Percentiles rank a stretch among this genome's conserved stretches.
Evolutionary conservation across 805 yeast genomes (phyloP).

Genomic region (Schwanniomyces occidentalis): DNA sequence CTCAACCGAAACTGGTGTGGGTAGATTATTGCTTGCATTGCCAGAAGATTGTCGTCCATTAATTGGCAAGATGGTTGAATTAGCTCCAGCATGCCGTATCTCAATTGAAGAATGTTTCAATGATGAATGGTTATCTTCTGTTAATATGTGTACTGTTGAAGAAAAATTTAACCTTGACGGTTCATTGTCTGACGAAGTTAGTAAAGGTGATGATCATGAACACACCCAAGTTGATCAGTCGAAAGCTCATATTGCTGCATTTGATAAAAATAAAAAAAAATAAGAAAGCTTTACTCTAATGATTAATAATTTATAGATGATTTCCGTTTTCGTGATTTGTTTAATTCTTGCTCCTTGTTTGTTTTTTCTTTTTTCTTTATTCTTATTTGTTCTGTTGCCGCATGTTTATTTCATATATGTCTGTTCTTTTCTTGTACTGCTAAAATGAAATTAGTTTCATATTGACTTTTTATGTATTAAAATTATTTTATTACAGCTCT

Average conservation of each 20-base stretch:
- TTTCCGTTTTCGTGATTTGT: no score
- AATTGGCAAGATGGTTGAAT: constrained; percentile 73
- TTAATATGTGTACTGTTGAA: constrained; percentile 69
- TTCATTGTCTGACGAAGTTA: constrained; percentile 35
- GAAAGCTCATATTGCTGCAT: constrained; percentile 92
- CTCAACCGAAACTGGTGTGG: constrained; percentile 68
- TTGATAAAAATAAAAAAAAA: constrained; percentile 78
- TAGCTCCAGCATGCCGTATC: constrained; percentile 84
- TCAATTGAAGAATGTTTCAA: constrained; percentile 76
- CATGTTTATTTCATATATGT: no score
- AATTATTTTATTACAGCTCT: no score
- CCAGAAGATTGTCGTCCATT: constrained; percentile 69
- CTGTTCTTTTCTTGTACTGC: no score
- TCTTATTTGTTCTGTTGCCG: no score
- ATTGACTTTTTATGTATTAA: no score
- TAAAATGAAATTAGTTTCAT: no score
- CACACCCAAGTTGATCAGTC: constrained; percentile 91
- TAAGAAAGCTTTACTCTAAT: no score
- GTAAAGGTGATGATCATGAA: constrained; percentile 59
- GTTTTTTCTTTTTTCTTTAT: no score
- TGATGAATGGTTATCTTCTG: constrained; percentile 65
- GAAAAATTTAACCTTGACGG: constrained; percentile 40
- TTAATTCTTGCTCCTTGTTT: neutral
- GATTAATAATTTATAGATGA: no score
- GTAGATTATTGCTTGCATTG: constrained; percentile 65